phyloP scores from a whole-genome alignment of 345 rosid species.

The Sapria himalayana region DNA sequence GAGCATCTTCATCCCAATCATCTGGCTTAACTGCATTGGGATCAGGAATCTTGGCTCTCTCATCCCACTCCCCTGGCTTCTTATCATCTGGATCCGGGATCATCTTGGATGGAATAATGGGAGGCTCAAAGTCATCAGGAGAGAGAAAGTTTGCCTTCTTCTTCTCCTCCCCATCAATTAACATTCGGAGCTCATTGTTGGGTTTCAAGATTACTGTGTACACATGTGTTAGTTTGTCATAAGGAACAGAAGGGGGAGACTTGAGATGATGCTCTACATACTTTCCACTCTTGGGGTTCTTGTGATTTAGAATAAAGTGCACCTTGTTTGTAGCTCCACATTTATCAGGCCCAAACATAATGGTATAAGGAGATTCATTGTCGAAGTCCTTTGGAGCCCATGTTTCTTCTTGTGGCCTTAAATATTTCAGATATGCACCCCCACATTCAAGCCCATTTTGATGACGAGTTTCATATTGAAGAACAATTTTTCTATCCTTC shows the following conservation, averaged over 20 bases:
- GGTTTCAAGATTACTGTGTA: conserved; percentile 66
- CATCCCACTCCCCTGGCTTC: conserved; percentile 86
- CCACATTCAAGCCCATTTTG: conserved; percentile 83
- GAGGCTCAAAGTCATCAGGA: conserved; percentile 58
- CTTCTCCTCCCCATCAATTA: conserved; percentile 71
- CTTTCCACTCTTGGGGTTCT: conserved; percentile 77
- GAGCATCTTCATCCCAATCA: conserved; percentile 92
- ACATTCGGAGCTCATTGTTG: conserved; percentile 39
- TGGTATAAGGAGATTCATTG: conserved; percentile 61
- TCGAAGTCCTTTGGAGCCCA: conserved; percentile 47
- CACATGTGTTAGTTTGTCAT: conserved; percentile 63
- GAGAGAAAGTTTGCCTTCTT: conserved; percentile 52
- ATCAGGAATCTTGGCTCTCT: conserved; percentile 61
- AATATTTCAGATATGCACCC: conserved; percentile 65
- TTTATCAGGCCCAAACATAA: conserved; percentile 88
- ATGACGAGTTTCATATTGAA: conserved; percentile 57
- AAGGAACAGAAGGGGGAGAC: conserved; percentile 59
- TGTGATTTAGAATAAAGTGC: conserved; percentile 69
- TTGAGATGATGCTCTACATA: conserved; percentile 66
- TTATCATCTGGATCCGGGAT: conserved; percentile 82
- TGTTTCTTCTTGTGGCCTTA: conserved; percentile 59
- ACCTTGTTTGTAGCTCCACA: conserved; percentile 81
- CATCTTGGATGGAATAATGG: conserved; percentile 58
- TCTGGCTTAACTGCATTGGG: conserved; percentile 56
- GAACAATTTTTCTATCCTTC: conserved; percentile 48